A percentile compares a stretch with the other conserved stretches of the same genome.
Evolutionary conservation across 768 basidiomycete species (phyloP).

Genomic region (Cyclocybe cylindracea): DNA sequence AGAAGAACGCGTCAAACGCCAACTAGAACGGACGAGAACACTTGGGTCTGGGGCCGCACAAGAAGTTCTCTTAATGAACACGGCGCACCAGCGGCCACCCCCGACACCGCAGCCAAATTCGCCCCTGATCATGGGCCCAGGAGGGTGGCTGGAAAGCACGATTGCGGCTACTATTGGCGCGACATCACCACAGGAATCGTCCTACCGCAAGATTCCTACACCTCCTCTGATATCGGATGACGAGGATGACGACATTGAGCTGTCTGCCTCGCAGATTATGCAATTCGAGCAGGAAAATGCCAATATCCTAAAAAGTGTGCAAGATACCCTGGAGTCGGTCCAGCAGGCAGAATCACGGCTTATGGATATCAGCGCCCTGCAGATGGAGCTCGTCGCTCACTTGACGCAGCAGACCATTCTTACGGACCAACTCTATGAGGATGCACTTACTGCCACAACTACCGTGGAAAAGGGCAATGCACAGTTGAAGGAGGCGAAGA

Average conservation of each 20-base stretch:
- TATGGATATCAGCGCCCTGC: constrained; percentile 90
- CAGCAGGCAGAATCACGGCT: constrained; percentile 90
- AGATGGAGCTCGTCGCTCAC: constrained; percentile 89
- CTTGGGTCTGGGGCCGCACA: constrained; percentile 79
- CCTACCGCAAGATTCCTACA: constrained; percentile 28
- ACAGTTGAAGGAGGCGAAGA: constrained; percentile 87
- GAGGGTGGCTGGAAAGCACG: constrained; percentile 65
- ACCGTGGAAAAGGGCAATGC: constrained; percentile 88
- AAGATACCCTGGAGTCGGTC: constrained; percentile 85
- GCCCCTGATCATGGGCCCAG: constrained; percentile 20
- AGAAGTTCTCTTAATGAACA: constrained; percentile 52
- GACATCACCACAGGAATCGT: constrained; percentile 21
- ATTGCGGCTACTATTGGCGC: constrained; percentile 65
- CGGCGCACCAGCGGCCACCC: constrained; percentile 8
- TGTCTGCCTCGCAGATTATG: constrained; percentile 85
- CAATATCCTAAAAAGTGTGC: constrained; percentile 78
- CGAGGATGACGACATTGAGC: constrained; percentile 79
- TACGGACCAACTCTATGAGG: constrained; percentile 92
- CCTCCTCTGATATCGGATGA: constrained; percentile 45
- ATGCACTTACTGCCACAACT: constrained; percentile 85
- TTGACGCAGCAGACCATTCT: constrained; percentile 88
- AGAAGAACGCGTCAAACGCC: constrained; percentile 89
- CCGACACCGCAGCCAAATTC: constrained; percentile 16
- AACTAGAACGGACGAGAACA: constrained; percentile 80
- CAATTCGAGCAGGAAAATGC: constrained; percentile 95